These are phyloP conservation scores for Hirsutella thompsonii DNA, from an alignment of 2,329 filamentous ascomycete genomes.

Conservation along the genomic window DNA sequence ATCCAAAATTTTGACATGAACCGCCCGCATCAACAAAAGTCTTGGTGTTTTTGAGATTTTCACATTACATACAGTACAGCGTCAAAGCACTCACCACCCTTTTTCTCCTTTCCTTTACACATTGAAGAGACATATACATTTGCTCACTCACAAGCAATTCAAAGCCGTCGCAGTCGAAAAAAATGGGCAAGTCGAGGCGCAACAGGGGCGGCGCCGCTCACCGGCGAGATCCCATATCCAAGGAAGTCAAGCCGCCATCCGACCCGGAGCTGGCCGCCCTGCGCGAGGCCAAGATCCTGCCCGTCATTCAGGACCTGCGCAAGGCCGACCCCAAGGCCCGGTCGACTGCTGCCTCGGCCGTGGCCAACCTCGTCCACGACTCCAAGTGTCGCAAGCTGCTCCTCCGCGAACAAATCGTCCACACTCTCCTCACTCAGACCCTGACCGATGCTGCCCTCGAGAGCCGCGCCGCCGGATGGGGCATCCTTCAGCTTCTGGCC, in stretches of 20 bases:
- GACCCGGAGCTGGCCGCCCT: slow-evolving; percentile 52
- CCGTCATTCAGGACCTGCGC: slow-evolving; percentile 46
- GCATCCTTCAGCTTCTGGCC: slow-evolving; percentile 47
- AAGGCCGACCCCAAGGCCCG: slow-evolving; percentile 46
- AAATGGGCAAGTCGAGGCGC: slow-evolving; percentile 48
- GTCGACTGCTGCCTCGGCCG: slow-evolving; percentile 43
- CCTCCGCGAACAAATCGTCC: slow-evolving; percentile 52
- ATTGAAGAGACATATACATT: no score
- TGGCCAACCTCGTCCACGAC: slow-evolving; percentile 51
- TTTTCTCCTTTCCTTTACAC: no score
- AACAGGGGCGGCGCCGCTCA: slow-evolving; percentile 34
- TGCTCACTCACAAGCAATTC: no score
- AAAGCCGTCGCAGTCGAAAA: not conserved
- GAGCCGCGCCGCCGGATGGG: slow-evolving; percentile 54
- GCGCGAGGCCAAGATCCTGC: slow-evolving; percentile 49
- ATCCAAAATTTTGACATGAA: not conserved
- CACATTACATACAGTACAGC: not conserved
- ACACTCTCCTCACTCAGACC: slow-evolving; percentile 49
- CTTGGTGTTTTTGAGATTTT: not conserved
- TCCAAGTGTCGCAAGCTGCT: slow-evolving; percentile 50
- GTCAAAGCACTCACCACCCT: no score
- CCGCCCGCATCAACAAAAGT: not conserved
- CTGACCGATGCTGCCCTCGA: slow-evolving; percentile 50
- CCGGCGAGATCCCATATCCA: slow-evolving; percentile 42
- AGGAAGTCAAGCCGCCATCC: slow-evolving; percentile 44